Evolutionary conservation across 2,329 filamentous ascomycete genomes (phyloP), one percentile per base, ranked within the genome.

Genomic region (Anthostomella pinea): DNA sequence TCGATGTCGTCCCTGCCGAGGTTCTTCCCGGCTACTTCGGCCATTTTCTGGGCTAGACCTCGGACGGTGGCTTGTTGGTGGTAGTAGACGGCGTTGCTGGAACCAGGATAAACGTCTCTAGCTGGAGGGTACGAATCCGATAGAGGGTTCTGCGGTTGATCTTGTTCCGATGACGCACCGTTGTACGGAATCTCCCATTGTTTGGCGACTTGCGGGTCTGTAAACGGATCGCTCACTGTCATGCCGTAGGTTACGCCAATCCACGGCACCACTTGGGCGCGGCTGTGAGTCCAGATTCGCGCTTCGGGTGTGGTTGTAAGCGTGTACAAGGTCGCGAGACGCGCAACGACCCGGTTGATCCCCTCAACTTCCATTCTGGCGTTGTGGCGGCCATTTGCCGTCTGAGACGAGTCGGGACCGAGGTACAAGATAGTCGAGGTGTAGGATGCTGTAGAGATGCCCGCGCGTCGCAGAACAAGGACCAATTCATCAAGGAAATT

Each of bases 51-150:
- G 3, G 44, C 38, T 2, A 58, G 15, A 5, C 48, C 51, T 17
- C 52, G 69, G 16, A 62, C 50, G 6, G 66, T 59, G 9, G 69
- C 67, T 13, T 64, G 64, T 37, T 63, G 57, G 7, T 77, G 47
- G 52, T 76, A 76, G 44, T 67, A 64, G 9, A 62, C 56, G 5
- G 75, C 62, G 21, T 71, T 68, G 8, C 50, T 43, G 11, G 70
- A 55, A 43, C 64, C 64, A 1, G 68, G 63, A 43, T 75, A 77
- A 5, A 62, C 59, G 16, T 70, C 65, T 8, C 57, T 52, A 33
- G 65, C 65, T 0, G 72, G 72, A 1, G 69, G 63, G 43, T 69
- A 75, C 11, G 58, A 42, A 4, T 44, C 35, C 3, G 63, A 56
- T 2, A 77, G 54, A 3, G 58, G 49, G 39, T 61, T 63, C 1